Base-by-base conservation (phyloP, 2,329 filamentous ascomycete genomes). In the Neoascochyta sp. region DNA sequence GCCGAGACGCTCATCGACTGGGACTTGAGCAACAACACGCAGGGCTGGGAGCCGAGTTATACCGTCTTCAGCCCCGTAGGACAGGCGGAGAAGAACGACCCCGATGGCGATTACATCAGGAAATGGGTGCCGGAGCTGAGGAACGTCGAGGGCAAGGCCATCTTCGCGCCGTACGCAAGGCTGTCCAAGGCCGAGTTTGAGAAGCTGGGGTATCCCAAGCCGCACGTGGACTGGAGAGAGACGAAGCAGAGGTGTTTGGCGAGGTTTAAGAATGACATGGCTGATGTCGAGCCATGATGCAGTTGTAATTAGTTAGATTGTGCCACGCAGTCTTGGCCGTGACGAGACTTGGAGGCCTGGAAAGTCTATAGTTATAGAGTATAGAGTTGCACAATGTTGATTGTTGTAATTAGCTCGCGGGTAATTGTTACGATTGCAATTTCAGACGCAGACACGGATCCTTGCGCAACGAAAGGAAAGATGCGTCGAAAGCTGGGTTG, bases 41-140 rank as follows among this genome's bases (percentile, higher is more conserved):
- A 74, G 33, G 64, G 67, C 16, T 73, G 70, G 70, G 68, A 74
- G 50, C 71, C 70, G 1, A 63, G 56, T 12, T 74, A 71, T 34
- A 73, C 70, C 0, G 58, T 70, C 9, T 71, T 70, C 49, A 71
- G 69, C 32, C 62, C 62, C 3, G 57, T 64, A 7, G 45, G 36
- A 3, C 62, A 65, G 32, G 60, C 61, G 5, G 62, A 65, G 44
- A 54, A 43, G 32, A 63, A 63, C 27, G 61, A 65, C 28, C 56
- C 57, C 0, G 36, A 59, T 12, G 62, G 63, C 3, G 58, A 63
- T 8, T 65, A 60, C 29, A 64, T 65, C 9, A 32, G 62, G 4
- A 58, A 57, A 31, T 62, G 53, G 61, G 55, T 66, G 1, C 59
- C 60, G 1, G 63, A 66, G 24, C 33, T 65, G 9, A 60, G 50